A percentile compares a stretch with the other conserved stretches of the same genome.
phyloP scores from a whole-genome alignment of 1,284 basidiomycete genomes.

The Cryptococcus sp. region DNA sequence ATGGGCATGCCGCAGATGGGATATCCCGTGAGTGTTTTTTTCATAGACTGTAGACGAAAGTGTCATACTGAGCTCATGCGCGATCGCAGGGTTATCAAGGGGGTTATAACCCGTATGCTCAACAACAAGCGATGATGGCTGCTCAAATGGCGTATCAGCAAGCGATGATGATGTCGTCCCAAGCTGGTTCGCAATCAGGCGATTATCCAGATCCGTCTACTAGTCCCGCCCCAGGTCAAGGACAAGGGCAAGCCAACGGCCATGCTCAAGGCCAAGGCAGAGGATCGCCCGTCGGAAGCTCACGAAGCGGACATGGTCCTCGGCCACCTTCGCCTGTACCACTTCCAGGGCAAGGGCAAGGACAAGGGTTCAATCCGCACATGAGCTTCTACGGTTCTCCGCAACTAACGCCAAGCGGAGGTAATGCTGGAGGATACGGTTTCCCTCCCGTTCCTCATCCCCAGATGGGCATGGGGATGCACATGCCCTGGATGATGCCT shows the following conservation, averaged over 20 bases:
- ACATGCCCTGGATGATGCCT: slow-evolving; percentile 12
- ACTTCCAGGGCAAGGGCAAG: not conserved
- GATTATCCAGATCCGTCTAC: slow-evolving; percentile 41
- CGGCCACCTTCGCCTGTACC: not conserved
- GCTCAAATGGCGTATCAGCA: slow-evolving; percentile 80
- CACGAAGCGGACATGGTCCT: slow-evolving; percentile 7
- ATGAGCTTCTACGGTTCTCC: slow-evolving; percentile 5
- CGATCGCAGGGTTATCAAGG: slow-evolving; percentile 62
- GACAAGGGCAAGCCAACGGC: not conserved
- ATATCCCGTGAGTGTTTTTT: slow-evolving; percentile 33
- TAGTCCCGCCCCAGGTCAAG: slow-evolving; percentile 10
- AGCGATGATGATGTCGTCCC: slow-evolving; percentile 84
- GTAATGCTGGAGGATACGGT: not conserved
- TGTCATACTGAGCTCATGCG: slow-evolving; percentile 1
- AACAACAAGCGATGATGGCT: slow-evolving; percentile 80
- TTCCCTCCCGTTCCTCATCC: not conserved
- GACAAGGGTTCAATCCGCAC: not conserved
- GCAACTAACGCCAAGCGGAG: not conserved
- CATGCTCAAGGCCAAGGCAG: slow-evolving; percentile 14
- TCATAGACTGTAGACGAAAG: not conserved
- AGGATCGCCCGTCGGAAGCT: slow-evolving; percentile 17
- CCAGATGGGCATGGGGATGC: slow-evolving; percentile 7
- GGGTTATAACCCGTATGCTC: slow-evolving; percentile 59
- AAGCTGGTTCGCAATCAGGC: slow-evolving; percentile 71
- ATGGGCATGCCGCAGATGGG: slow-evolving; percentile 57